Percentiles rank a stretch among this genome's conserved stretches.
Evolutionary conservation across 2,329 filamentous ascomycete genomes (phyloP).

Genomic region (Leptographium galeiforme): DNA sequence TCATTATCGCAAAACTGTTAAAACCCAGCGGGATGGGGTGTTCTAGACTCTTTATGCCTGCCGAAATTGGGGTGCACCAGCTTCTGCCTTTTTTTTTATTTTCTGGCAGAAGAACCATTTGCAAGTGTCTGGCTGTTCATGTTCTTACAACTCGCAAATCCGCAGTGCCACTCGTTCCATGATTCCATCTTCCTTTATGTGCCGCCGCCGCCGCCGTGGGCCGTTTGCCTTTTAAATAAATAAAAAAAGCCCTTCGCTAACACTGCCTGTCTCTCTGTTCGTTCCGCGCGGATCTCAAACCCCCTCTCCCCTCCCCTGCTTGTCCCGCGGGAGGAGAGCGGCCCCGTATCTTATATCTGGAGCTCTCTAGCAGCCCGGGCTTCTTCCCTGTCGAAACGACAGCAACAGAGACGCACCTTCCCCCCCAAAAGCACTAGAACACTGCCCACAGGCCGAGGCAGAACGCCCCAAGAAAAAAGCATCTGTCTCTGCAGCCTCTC

Average conservation of each 20-base stretch:
- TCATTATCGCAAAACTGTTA: neutral
- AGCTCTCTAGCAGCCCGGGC: neutral
- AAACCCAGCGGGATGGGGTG: neutral
- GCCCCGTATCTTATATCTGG: neutral
- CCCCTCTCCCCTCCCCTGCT: neutral
- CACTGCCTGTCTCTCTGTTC: neutral
- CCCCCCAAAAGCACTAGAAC: no score
- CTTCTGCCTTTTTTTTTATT: neutral
- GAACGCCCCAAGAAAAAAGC: no score
- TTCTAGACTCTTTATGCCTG: neutral
- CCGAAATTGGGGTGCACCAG: neutral
- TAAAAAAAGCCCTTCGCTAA: neutral
- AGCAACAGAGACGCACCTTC: neutral
- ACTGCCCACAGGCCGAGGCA: no score
- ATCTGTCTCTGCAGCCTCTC: neutral
- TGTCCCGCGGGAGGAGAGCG: neutral
- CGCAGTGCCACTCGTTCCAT: no score
- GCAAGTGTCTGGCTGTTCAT: neutral
- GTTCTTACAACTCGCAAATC: no score
- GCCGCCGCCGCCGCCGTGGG: neutral
- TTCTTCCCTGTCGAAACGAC: neutral
- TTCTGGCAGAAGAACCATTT: neutral
- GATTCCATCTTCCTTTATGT: neutral
- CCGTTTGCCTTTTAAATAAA: neutral
- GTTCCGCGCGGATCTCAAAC: neutral